Percentiles rank a stretch among this genome's conserved stretches.
These are phyloP conservation scores for Penicillium sp. DNA, from an alignment of 2,329 filamentous ascomycete species.

Conservation along the genomic window DNA sequence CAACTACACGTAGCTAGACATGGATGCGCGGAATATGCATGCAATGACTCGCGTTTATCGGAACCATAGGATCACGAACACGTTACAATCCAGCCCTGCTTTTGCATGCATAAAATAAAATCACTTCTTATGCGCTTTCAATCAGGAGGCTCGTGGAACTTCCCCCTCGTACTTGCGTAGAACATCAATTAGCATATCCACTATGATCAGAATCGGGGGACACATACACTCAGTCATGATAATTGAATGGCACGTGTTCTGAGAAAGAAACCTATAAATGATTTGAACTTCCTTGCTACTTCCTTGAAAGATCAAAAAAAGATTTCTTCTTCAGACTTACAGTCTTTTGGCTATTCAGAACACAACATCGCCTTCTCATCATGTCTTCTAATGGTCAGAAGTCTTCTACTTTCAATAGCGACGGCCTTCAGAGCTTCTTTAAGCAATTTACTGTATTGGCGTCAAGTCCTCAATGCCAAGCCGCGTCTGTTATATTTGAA, in stretches of 20 bases:
- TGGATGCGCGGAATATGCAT: background rate
- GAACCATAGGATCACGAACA: background rate
- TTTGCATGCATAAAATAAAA: background rate
- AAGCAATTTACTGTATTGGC: conserved; percentile 1
- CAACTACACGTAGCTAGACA: background rate
- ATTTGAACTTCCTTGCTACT: background rate
- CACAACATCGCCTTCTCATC: background rate
- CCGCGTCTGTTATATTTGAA: background rate
- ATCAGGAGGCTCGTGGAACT: conserved; percentile 1
- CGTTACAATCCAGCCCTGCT: background rate
- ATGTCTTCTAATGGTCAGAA: background rate
- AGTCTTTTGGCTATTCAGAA: background rate
- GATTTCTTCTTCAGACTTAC: background rate
- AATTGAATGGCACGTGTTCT: background rate
- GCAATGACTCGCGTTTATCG: conserved; percentile 1
- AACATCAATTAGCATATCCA: background rate
- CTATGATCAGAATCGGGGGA: background rate
- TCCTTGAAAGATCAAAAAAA: background rate
- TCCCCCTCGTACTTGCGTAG: background rate
- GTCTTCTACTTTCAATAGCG: conserved; percentile 1
- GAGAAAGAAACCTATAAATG: background rate
- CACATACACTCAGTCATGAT: background rate
- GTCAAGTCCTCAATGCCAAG: background rate
- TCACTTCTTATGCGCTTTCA: background rate
- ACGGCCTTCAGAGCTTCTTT: background rate